Conservation (phyloP, 441 rosid genomes). For the Jatropha podagrica region DNA sequence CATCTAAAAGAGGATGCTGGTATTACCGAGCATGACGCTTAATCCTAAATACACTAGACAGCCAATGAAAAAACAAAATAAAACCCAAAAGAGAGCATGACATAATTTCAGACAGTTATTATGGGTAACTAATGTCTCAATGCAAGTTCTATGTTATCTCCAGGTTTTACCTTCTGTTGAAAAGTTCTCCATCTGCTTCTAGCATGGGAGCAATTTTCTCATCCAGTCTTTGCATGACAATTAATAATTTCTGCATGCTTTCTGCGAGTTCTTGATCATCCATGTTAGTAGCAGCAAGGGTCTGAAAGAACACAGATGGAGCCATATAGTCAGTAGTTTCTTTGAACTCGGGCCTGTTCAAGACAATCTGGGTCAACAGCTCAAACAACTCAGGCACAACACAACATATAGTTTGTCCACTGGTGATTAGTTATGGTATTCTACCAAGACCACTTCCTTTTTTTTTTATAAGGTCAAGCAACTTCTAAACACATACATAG, state of each 20-base stretch:
- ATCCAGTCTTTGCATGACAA: conserved; percentile 96
- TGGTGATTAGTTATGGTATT: neutral
- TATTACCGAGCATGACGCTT: neutral
- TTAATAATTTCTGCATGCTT: conserved; percentile 87
- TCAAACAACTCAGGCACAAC: neutral
- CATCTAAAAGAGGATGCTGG: neutral
- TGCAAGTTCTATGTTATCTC: neutral
- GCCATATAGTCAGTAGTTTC: neutral
- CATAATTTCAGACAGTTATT: neutral
- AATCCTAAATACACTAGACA: neutral
- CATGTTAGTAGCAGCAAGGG: conserved; percentile 90
- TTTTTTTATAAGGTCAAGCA: neutral
- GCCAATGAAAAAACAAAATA: neutral
- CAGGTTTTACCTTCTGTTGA: conserved; percentile 64
- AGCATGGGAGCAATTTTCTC: conserved; percentile 82
- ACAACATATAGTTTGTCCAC: neutral
- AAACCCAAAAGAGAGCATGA: neutral
- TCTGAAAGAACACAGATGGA: conserved; percentile 45
- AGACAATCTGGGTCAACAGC: neutral
- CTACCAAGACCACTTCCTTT: neutral
- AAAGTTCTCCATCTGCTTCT: conserved; percentile 88
- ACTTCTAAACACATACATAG: neutral
- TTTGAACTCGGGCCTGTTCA: neutral
- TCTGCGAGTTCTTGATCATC: conserved; percentile 82
- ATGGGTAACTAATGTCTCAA: neutral